phyloP scores from a whole-genome alignment of 352 stramenopile genomes.

The Globisporangium spiculum region DNA sequence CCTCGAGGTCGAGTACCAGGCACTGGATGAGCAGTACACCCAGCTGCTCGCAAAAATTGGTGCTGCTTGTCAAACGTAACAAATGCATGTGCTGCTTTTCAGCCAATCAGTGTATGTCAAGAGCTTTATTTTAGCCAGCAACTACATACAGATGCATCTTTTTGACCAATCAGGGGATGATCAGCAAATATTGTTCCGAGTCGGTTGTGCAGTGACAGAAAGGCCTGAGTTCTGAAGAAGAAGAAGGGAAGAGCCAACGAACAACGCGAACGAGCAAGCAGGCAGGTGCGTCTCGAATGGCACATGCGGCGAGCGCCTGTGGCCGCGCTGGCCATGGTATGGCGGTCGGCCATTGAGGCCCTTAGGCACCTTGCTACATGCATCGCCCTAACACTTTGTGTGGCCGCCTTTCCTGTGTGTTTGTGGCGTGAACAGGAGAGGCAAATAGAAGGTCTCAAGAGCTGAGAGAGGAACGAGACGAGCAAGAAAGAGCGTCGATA shows the following conservation, averaged over 20 bases:
- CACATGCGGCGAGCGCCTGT: neutral
- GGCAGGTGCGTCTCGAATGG: constrained; percentile 6
- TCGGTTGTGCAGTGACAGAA: neutral
- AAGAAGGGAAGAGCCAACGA: neutral
- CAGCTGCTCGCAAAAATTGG: constrained; percentile 33
- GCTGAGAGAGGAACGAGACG: neutral
- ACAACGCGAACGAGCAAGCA: neutral
- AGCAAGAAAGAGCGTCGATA: neutral
- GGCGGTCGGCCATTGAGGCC: neutral
- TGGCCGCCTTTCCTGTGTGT: neutral
- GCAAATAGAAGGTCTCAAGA: neutral
- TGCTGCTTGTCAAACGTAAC: neutral
- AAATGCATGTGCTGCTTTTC: neutral
- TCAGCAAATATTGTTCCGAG: neutral
- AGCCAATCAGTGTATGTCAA: neutral
- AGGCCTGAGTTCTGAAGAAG: constrained; percentile 5
- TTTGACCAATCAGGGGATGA: neutral
- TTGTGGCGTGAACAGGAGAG: neutral
- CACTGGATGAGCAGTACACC: constrained; percentile 50
- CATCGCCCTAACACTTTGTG: neutral
- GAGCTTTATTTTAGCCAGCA: constrained; percentile 16
- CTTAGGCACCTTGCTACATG: neutral
- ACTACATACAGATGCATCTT: neutral
- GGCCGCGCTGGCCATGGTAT: too few species aligned
- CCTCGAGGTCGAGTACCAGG: constrained; percentile 60